Evolutionary conservation across 192 early-diverging fungal genomes (phyloP), one percentile per base, ranked within the genome.

Genomic region (Chytriomyces sp.): DNA sequence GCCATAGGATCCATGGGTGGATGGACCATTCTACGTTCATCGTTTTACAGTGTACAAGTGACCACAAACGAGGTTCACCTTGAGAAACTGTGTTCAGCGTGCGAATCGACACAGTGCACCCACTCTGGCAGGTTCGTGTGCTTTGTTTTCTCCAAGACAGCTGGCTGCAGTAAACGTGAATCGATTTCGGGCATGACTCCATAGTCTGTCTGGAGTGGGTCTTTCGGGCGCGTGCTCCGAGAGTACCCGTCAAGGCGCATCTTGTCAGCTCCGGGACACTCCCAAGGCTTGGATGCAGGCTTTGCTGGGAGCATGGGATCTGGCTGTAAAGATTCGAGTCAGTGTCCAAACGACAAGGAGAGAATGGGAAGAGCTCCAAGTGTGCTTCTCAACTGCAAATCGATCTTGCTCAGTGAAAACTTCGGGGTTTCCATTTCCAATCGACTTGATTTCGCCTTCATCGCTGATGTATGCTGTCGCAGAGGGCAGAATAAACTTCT

Each of bases 241-340:
- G 79, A 72, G 73, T 79, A 84, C n/a, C 80, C 82, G 62, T 81
- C 78, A 4, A 78, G 69, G 12, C 60, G 55, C 76, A 80, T 80
- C 30, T 38, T 77, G 10, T 73, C 75, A 22, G 72, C 59, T 28
- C 10, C 30, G 6, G 38, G 12, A 65, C 63, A 77, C 26, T 63
- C 61, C 68, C 68, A 70, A 6, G 68, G 68, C 26, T 37, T 57
- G 12, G 37, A 12, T 17, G 7, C 49, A 6, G 36, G 30, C 49
- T 68, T 59, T 66, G 4, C 55, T 17, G 60, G 44, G 38, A 19
- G 66, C 28, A 17, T 4, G 52, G 58, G 61, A 54, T 72, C 40
- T 34, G 41, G 49, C 58, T 36, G 14, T 39, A 12, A 2, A 30
- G 56, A 25, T 58, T 25, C 56, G 26, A 58, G 28, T 28, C 17